These are phyloP conservation scores for Trichosporon coremiiforme DNA, from an alignment of 1,284 basidiomycete species.

Conservation along the genomic window DNA sequence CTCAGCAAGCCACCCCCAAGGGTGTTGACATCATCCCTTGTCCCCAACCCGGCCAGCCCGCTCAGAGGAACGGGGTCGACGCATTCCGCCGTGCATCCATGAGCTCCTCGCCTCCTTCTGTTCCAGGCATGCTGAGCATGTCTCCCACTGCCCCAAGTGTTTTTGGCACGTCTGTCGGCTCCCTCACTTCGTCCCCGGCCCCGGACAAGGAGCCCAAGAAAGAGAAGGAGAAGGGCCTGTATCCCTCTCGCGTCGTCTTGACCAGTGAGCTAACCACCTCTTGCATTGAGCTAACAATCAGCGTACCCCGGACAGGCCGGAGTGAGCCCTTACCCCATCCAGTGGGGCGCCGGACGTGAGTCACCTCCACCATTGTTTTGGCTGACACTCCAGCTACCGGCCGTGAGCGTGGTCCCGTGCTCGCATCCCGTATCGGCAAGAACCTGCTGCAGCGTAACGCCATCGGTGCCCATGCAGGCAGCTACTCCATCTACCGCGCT, in stretches of 20 bases:
- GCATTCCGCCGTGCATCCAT: conserved; percentile 26
- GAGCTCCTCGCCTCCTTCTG: conserved; percentile 21
- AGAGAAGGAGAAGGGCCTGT: conserved; percentile 42
- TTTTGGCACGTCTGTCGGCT: conserved; percentile 19
- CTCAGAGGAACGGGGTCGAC: conserved; percentile 22
- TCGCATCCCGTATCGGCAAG: conserved; percentile 81
- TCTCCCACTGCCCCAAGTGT: conserved; percentile 13
- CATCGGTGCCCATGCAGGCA: conserved; percentile 89
- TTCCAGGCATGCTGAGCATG: conserved; percentile 8
- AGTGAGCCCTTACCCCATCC: conserved; percentile 73
- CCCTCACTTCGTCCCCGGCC: conserved; percentile 27
- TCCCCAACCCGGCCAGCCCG: conserved; percentile 12
- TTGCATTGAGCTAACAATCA: conserved; percentile 40
- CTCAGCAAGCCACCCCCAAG: conserved; percentile 1
- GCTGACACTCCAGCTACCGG: conserved; percentile 35
- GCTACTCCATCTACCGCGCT: conserved; percentile 92
- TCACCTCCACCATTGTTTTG: background rate
- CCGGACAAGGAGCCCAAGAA: conserved; percentile 16
- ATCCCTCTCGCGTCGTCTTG: conserved; percentile 46
- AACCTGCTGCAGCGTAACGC: conserved; percentile 90
- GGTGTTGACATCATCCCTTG: conserved; percentile 19
- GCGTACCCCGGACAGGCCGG: conserved; percentile 73
- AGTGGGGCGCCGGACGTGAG: conserved; percentile 77
- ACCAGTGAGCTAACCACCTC: conserved; percentile 39
- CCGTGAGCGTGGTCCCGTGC: conserved; percentile 73